Evolutionary conservation across 2,329 filamentous ascomycete genomes (phyloP).

Genomic region (Sclerotiophoma versabilis): DNA sequence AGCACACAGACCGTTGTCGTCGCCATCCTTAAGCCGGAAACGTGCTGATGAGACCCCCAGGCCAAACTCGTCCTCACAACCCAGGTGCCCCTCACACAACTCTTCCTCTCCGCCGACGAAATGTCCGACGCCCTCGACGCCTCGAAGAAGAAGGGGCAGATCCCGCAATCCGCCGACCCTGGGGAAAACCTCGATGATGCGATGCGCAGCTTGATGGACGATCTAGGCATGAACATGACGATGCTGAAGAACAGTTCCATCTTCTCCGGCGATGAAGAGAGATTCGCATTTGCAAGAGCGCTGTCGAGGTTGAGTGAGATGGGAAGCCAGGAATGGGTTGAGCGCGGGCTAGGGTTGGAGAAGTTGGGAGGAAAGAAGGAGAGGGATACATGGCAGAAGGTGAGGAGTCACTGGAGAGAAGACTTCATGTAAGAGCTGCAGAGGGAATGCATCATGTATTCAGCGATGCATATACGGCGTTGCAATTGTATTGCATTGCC

Average conservation of each 20-base stretch:
- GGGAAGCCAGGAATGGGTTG: constrained; percentile 94
- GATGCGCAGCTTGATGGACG: constrained; percentile 85
- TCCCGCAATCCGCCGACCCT: constrained; percentile 52
- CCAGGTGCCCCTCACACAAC: constrained; percentile 80
- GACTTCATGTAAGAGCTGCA: constrained; percentile 36
- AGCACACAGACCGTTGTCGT: background rate
- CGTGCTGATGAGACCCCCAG: constrained; percentile 56
- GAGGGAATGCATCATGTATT: background rate
- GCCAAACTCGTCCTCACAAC: constrained; percentile 96
- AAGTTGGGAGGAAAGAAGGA: constrained; percentile 69
- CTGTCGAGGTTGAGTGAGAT: constrained; percentile 87
- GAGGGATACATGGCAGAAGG: constrained; percentile 69
- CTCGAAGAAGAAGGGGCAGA: constrained; percentile 48
- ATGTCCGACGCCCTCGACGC: constrained; percentile 55
- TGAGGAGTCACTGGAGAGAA: constrained; percentile 70
- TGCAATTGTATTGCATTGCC: too few relatives aligned
- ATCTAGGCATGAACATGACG: constrained; percentile 82
- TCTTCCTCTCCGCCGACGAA: constrained; percentile 76
- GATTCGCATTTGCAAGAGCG: constrained; percentile 93
- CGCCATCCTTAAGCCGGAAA: background rate
- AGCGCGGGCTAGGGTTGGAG: constrained; percentile 73
- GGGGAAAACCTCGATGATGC: constrained; percentile 66
- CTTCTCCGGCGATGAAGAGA: constrained; percentile 94
- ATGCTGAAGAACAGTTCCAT: constrained; percentile 85
- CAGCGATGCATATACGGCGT: constrained; percentile 14